These are phyloP conservation scores for Naganishia albida DNA, from an alignment of 1,284 basidiomycete species.

Conservation along the genomic window DNA sequence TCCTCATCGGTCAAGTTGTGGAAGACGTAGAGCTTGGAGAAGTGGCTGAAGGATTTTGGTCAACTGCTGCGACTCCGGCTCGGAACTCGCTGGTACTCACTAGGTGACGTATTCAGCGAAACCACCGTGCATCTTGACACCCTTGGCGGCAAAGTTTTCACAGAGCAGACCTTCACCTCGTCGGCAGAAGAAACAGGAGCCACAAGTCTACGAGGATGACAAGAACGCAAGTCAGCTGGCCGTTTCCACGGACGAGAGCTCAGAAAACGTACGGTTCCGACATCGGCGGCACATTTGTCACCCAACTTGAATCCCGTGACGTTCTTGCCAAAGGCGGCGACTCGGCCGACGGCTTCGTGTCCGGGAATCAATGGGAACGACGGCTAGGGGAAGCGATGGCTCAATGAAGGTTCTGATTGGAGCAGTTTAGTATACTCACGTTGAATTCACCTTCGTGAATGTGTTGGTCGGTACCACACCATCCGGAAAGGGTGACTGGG, in stretches of 20 bases:
- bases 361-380: slow-evolving; percentile 68
- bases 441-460: slow-evolving; percentile 78
- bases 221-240: background rate
- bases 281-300: slow-evolving; percentile 77
- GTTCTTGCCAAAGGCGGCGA: slow-evolving; percentile 69
- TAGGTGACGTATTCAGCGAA: slow-evolving; percentile 81
- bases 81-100: slow-evolving; percentile 56
- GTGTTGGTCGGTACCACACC: slow-evolving; percentile 76
- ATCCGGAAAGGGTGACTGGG: slow-evolving; percentile 58
- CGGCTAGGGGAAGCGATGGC: background rate
- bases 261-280: slow-evolving; percentile 49
- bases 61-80: slow-evolving; percentile 54
- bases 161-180: slow-evolving; percentile 72
- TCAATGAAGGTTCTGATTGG: background rate
- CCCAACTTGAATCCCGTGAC: slow-evolving; percentile 68
- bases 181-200: slow-evolving; percentile 77
- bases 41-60: slow-evolving; percentile 51
- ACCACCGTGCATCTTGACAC: slow-evolving; percentile 75
- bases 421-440: slow-evolving; percentile 37
- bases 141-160: slow-evolving; percentile 73
- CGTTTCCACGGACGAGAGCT: background rate
- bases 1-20: slow-evolving; percentile 82
- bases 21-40: slow-evolving; percentile 77
- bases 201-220: slow-evolving; percentile 56
- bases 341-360: slow-evolving; percentile 73